Base-by-base conservation (phyloP, 2,329 filamentous ascomycete species). In the Elsinoe batatas region DNA sequence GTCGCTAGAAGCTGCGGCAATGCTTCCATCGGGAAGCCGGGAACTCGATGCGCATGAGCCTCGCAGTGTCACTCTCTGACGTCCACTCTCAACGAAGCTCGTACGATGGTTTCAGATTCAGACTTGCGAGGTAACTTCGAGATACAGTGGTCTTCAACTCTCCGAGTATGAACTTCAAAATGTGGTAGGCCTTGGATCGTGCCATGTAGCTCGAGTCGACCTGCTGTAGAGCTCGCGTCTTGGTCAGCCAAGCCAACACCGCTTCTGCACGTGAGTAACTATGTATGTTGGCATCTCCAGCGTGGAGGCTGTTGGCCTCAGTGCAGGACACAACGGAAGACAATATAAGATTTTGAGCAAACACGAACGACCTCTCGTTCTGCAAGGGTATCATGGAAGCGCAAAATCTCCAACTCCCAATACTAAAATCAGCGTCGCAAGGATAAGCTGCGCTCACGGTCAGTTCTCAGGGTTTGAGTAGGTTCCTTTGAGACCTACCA, bases 401-500 rank as follows among this genome's bases (percentile, higher is more conserved):
- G 20, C 18, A 26, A 51, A 51, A 4, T n/a, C 15, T 10, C 33
- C 38, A 10, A 46, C 40, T 15, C 53, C 53, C n/a, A 47, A 10
- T 17, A 55, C 40, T 15, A 55, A 17, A 32, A 54, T 26, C 20
- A 54, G 17, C 11, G 38, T 35, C 12, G n/a, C 36, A 26, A 54
- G 8, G 30, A 18, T 30, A 18, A 54, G 26, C 53, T 54, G 15
- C 8, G 18, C 2, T 22, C 3, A 46, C 10, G 30, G 22, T 50
- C 46, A 50, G 26, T 22, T 12, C 30, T 5, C 26, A 30, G 2
- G 2, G 8, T 6, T 12, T 26, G 3, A 20, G 5, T 20, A 37
- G 32, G 5, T 10, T n/a, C n/a, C 32, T 22, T 30, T 6, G 13
- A n/a, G n/a, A 71, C 79, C 73, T 61, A 83, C 80, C 58, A 76